Percentiles rank a stretch among this genome's conserved stretches.
Evolutionary conservation across 2,329 filamentous ascomycete species (phyloP).

Genomic region (Blastomyces parvus): DNA sequence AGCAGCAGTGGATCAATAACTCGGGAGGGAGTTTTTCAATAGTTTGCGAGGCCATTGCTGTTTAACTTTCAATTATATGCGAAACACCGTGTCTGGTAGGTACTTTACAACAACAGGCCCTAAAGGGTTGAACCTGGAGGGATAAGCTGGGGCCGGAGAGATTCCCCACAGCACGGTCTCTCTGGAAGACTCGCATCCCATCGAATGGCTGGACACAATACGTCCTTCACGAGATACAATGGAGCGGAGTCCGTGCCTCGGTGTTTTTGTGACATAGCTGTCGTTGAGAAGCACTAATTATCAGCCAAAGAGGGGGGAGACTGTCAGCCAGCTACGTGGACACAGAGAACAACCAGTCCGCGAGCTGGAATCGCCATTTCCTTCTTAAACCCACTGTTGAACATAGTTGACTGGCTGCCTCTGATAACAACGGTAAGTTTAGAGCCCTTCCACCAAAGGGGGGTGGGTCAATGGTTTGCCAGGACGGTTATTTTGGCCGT

Average conservation of each 20-base stretch:
- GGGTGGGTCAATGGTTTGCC: too few relatives aligned
- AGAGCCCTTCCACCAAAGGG: not conserved
- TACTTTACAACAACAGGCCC: not conserved
- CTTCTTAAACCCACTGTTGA: too few relatives aligned
- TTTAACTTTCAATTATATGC: not conserved
- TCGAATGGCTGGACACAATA: not conserved
- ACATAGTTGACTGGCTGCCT: too few relatives aligned
- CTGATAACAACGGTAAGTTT: not conserved
- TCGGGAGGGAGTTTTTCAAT: conserved; percentile 2
- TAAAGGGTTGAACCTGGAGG: not conserved
- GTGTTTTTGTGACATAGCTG: not conserved
- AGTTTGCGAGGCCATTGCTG: not conserved
- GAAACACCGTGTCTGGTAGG: not conserved
- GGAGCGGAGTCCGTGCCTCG: not conserved
- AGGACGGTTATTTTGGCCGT: not conserved
- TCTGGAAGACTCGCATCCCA: not conserved
- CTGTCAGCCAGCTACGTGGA: not conserved
- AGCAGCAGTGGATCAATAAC: conserved; percentile 1
- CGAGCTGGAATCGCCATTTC: not conserved
- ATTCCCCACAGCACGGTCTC: not conserved
- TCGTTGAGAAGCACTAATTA: not conserved
- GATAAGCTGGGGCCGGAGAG: not conserved
- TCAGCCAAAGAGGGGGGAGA: not conserved
- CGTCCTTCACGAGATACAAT: not conserved
- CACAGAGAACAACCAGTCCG: not conserved